Evolutionary conservation across 768 basidiomycete species (phyloP), one percentile per base, ranked within the genome.

Genomic region (Leucocoprinus leucothites): DNA sequence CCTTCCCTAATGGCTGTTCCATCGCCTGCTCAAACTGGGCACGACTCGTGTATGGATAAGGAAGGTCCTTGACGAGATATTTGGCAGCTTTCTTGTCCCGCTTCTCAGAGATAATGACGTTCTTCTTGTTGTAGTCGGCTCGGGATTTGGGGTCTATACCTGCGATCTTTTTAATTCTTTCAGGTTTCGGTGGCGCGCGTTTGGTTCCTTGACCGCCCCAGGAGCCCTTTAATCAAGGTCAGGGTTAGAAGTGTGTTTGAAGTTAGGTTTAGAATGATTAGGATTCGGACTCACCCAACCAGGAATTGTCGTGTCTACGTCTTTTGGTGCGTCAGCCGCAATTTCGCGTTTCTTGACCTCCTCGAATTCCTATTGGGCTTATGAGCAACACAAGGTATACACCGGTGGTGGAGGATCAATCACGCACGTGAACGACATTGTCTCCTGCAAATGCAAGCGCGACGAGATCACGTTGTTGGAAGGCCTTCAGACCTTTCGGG

Each of bases 401-500:
- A 45, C 24, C 18, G 18, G 6, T 55, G 2, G 13, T 14, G 56
- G 19, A 51, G 11, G 19, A 8, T 11, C 9, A 5, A 24, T 18
- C 21, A 65, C 85, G 31, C 63, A 93, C 93, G 71, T 89, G 85
- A 5, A 97, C 85, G 28, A 98, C 96, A 60, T 98, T 92, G 69
- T 99, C 97, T 2, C 94, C 95, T 1, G 95, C 96, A 73, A 99
- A 99, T 0, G 97, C 97, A 52, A 85, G 84, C 1, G 94, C 91
- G 11, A 99, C 94, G 11, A 98, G 76, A 60, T 98, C 94, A 36
- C 91, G 80, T 68, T 98, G 96, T 67, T 90, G 78, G 71, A 98
- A 94, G 0, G 90, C 89, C 50, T 78, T 81, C 0, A 82, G 66
- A 21, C 73, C 74, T 66, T 76, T 82, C 53, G 66, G 74, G 64